These are phyloP conservation scores for Opeltia flavorubescens DNA, from an alignment of 495 filamentous ascomycete species.

Conservation along the genomic window DNA sequence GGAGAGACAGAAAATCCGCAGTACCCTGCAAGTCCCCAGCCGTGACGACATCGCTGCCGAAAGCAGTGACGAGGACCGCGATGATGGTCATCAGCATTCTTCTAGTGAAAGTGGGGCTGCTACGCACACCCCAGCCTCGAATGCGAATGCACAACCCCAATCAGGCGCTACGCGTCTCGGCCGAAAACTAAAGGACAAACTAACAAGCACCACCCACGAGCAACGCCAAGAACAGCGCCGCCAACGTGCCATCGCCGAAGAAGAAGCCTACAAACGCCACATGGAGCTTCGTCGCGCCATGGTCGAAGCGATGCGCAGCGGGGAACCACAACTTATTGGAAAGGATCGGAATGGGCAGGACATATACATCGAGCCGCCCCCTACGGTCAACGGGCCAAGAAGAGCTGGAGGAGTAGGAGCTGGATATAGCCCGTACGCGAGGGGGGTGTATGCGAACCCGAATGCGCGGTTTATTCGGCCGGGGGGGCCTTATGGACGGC, in stretches of 20 bases:
- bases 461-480: not conserved
- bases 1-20: slow-evolving; percentile 24
- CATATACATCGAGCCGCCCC: slow-evolving; percentile 32
- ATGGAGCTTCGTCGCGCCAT: slow-evolving; percentile 24
- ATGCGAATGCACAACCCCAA: slow-evolving; percentile 9
- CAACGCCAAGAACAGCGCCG: slow-evolving; percentile 24
- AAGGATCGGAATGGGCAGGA: slow-evolving; percentile 30
- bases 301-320: slow-evolving; percentile 25
- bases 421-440: not conserved
- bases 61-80: slow-evolving; percentile 27
- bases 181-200: slow-evolving; percentile 32
- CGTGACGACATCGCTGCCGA: slow-evolving; percentile 27
- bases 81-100: no score
- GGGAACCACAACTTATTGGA: slow-evolving; percentile 31
- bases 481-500: not conserved
- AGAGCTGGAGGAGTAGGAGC: no score
- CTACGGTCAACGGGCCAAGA: no score
- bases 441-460: slow-evolving; percentile 6
- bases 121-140: no score
- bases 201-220: slow-evolving; percentile 31
- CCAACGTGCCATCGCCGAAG: slow-evolving; percentile 27
- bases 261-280: slow-evolving; percentile 24
- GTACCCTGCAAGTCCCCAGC: slow-evolving; percentile 20
- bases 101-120: no score
- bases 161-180: slow-evolving; percentile 23